Base-by-base conservation (phyloP, 805 yeast species). In the Nakazawaea ernobii region DNA sequence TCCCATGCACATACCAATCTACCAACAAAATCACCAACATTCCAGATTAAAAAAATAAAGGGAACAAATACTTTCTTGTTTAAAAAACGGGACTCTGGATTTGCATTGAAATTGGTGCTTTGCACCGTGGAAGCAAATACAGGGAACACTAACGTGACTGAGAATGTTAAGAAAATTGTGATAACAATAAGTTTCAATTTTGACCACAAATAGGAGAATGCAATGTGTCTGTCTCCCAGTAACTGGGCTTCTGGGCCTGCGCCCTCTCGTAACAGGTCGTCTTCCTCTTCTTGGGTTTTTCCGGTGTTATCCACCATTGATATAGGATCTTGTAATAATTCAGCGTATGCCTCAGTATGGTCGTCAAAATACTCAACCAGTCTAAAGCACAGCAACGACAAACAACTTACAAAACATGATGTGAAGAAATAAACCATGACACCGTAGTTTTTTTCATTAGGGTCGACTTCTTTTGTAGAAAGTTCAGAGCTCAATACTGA, bases 11-110 rank as follows among this genome's bases (percentile, higher is more conserved):
- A 81, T 32, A 74, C 51, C 4, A 88, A 61, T 41, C 99, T 71
- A 1, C 97, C 97, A 2, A 71, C 63, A 27, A 94, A 69, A 61
- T 92, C 99, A 15, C 98, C 98, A 11, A 79, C 48, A 63, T 92
- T 92, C 99, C 99, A 92, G 13, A 86, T 62, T 20, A 91, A 68
- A 60, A 84, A 89, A 2, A 88, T 82, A 44, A 89, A 62, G 2
- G 98, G 97, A 14, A 88, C 76, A 56, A 61, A 78, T 17, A 76
- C 64, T 45, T 68, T 69, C 49, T 70, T 75, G 41, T 63, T 64
- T 58, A 76, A 83, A 32, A 82, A 69, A 32, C 63, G 53, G 2
- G 52, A 48, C 9, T 51, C 36, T 43, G 48, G 50, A 38, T 53
- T 49, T 1, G 53, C 8, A 42, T 63, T 66, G 5, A 42, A 49